Evolutionary conservation across 2,329 filamentous ascomycete genomes (phyloP).

Genomic region (Aureobasidium mangrovei): DNA sequence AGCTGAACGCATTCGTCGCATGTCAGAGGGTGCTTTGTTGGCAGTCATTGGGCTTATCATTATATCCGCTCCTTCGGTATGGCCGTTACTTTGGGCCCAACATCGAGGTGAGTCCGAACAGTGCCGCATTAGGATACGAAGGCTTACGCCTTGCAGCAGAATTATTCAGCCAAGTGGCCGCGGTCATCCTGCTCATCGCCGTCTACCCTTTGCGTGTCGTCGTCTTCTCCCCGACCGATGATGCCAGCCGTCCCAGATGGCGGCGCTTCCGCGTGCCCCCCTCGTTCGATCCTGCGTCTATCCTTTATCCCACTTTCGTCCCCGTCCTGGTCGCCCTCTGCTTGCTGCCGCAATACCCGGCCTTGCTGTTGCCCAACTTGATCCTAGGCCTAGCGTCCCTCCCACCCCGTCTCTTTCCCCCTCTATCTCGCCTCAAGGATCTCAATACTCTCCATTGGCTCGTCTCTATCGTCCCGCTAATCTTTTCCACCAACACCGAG

Average conservation of each 20-base stretch:
- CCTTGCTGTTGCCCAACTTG: slow-evolving; percentile 65
- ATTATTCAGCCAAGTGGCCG: slow-evolving; percentile 31
- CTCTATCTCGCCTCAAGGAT: slow-evolving; percentile 46
- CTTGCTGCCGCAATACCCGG: slow-evolving; percentile 53
- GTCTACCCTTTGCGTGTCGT: slow-evolving; percentile 34
- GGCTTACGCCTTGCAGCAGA: slow-evolving; percentile 25
- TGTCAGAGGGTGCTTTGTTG: slow-evolving; percentile 47
- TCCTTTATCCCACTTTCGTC: slow-evolving; percentile 75
- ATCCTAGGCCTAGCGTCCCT: slow-evolving; percentile 72
- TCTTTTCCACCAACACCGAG: slow-evolving; percentile 40
- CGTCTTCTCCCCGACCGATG: slow-evolving; percentile 1
- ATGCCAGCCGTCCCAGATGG: background rate
- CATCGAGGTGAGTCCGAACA: slow-evolving; percentile 29
- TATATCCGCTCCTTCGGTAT: slow-evolving; percentile 29
- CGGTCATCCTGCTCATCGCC: slow-evolving; percentile 25
- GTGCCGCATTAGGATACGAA: slow-evolving; percentile 16
- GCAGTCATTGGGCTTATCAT: slow-evolving; percentile 43
- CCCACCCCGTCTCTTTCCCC: slow-evolving; percentile 63
- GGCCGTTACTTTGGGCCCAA: slow-evolving; percentile 28
- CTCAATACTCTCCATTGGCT: slow-evolving; percentile 70
- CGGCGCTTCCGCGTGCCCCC: slow-evolving; percentile 52
- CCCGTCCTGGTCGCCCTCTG: slow-evolving; percentile 70
- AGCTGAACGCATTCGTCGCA: slow-evolving; percentile 70
- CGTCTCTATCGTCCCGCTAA: slow-evolving; percentile 61
- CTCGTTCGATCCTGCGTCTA: slow-evolving; percentile 80